Percentiles rank a stretch among this genome's conserved stretches.
Conservation (phyloP, 1,284 basidiomycete species). For the Trichosporon asahii region DNA sequence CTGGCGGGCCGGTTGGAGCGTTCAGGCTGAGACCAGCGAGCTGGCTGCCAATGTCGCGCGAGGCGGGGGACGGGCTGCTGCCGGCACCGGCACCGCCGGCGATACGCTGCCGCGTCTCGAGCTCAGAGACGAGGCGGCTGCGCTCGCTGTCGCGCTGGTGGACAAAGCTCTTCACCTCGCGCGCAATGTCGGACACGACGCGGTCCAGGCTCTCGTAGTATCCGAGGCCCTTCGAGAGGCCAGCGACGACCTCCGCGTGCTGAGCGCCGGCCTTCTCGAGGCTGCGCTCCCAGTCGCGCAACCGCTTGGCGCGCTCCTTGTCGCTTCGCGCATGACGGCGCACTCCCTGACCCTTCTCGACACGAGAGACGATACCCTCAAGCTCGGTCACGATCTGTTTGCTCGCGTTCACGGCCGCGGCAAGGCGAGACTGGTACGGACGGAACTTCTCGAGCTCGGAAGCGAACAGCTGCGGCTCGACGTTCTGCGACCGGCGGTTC, state of each 20-base stretch:
- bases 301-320: conserved; percentile 62
- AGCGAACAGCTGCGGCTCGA: conserved; percentile 84
- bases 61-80: conserved; percentile 28
- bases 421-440: conserved; percentile 79
- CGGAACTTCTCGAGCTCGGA: conserved; percentile 93
- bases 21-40: conserved; percentile 31
- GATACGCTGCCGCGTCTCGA: conserved; percentile 59
- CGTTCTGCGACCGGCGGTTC: conserved; percentile 78
- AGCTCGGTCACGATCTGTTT: conserved; percentile 69
- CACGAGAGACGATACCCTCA: conserved; percentile 65
- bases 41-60: conserved; percentile 34
- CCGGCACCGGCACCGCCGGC: conserved; percentile 16
- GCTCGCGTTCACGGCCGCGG: conserved; percentile 72
- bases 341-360: conserved; percentile 67
- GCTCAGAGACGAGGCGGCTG: conserved; percentile 63
- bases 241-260: conserved; percentile 82
- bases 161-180: conserved; percentile 64
- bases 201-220: conserved; percentile 83
- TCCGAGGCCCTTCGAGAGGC: conserved; percentile 76
- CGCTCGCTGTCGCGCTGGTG: conserved; percentile 67
- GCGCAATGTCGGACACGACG: conserved; percentile 61
- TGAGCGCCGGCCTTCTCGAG: conserved; percentile 72
- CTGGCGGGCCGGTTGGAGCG: conserved; percentile 26
- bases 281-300: conserved; percentile 67
- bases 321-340: conserved; percentile 75